Percentiles rank a stretch among this genome's conserved stretches.
These are phyloP conservation scores for Beauveria rudraprayagi DNA, from an alignment of 2,329 filamentous ascomycete species.

Conservation along the genomic window DNA sequence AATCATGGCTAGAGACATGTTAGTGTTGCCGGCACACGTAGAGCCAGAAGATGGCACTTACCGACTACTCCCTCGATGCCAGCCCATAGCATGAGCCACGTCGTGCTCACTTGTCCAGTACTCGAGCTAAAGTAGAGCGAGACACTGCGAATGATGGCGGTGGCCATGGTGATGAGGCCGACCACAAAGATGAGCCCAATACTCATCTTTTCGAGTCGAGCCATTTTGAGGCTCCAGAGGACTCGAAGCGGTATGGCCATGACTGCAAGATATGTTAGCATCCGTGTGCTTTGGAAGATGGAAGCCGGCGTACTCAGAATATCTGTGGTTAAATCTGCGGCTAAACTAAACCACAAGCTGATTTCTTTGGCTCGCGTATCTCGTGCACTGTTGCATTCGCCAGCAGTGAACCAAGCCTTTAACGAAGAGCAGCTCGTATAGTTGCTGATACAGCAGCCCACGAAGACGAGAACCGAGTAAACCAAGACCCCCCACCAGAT, in stretches of 20 bases:
- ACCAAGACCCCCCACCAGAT: conserved; percentile 15
- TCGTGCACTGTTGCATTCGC: conserved; percentile 12
- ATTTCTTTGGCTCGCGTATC: conserved; percentile 15
- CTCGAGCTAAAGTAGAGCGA: conserved; percentile 10
- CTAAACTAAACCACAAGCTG: conserved; percentile 17
- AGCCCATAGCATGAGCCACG: conserved; percentile 17
- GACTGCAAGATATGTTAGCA: conserved; percentile 10
- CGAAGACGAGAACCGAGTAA: conserved; percentile 15
- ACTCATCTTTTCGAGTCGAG: conserved; percentile 14
- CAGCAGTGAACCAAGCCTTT: conserved; percentile 16
- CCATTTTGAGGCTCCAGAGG: conserved; percentile 14
- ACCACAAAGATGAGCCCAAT: conserved; percentile 15
- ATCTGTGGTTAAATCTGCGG: conserved; percentile 15
- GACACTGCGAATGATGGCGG: conserved; percentile 16
- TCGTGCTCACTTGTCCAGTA: conserved; percentile 15
- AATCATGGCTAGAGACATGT: conserved; percentile 12
- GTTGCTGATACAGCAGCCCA: conserved; percentile 17
- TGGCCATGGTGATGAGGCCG: conserved; percentile 15
- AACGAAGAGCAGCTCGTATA: conserved; percentile 17
- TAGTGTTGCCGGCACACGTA: not conserved
- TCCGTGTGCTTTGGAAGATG: not conserved
- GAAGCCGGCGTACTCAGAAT: conserved; percentile 13
- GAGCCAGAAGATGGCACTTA: conserved; percentile 1
- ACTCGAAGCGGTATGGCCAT: conserved; percentile 16
- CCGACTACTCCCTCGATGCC: conserved; percentile 15